phyloP scores from a whole-genome alignment of 2,329 filamentous ascomycete species.

The Peltaster fructicola region DNA sequence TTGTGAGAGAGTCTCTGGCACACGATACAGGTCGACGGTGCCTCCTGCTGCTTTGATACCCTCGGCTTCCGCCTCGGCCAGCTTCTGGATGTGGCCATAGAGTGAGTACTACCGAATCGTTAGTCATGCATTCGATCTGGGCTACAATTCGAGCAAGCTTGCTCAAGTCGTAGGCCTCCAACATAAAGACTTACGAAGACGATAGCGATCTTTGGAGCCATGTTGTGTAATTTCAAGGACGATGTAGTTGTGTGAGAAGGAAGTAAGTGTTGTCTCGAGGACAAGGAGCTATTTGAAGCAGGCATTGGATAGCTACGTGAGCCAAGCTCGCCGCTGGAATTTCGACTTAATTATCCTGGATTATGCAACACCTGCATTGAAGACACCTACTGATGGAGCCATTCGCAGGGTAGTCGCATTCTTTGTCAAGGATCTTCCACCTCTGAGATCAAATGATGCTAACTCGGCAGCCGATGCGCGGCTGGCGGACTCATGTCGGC shows the following conservation, averaged over 20 bases:
- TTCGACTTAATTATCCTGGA: too few species aligned
- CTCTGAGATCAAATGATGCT: too few species aligned
- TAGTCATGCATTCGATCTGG: not conserved
- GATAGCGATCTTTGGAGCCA: conserved; percentile 86
- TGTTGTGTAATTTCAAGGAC: conserved; percentile 26
- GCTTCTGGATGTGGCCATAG: conserved; percentile 73
- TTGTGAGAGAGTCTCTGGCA: conserved; percentile 68
- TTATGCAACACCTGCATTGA: too few species aligned
- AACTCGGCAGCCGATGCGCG: too few species aligned
- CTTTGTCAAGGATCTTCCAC: too few species aligned
- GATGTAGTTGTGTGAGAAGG: conserved; percentile 1
- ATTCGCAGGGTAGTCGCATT: too few species aligned
- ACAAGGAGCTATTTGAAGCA: too few species aligned
- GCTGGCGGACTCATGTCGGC: too few species aligned
- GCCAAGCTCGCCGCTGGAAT: too few species aligned
- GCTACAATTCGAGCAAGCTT: not conserved
- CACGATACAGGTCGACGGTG: conserved; percentile 64
- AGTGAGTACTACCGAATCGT: conserved; percentile 54
- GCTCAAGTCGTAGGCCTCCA: not conserved
- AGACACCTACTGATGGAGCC: too few species aligned
- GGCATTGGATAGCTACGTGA: too few species aligned
- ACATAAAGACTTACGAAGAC: conserved; percentile 49
- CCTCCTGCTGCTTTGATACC: conserved; percentile 82
- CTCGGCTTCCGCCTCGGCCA: conserved; percentile 79
- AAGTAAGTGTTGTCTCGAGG: conserved; percentile 1